phyloP scores from a whole-genome alignment of 2,329 filamentous ascomycete genomes.

The Ophiocordyceps sinensis region DNA sequence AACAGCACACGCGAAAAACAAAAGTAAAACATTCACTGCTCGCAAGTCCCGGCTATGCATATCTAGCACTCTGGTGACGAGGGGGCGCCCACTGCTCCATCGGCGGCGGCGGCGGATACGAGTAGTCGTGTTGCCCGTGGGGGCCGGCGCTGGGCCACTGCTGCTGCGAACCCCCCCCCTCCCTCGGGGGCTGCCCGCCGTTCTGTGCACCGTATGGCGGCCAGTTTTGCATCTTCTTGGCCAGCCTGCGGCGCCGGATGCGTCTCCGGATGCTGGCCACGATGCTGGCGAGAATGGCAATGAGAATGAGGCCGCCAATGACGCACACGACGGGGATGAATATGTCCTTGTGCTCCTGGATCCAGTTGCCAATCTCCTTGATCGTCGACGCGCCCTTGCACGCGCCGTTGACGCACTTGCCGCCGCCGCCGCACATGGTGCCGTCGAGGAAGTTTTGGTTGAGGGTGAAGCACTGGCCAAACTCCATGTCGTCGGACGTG shows the following conservation, averaged over 20 bases:
- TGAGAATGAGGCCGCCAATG: slow-evolving; percentile 57
- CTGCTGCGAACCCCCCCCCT: background rate
- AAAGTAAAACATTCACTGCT: background rate
- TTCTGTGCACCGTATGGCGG: slow-evolving; percentile 6
- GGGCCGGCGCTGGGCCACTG: background rate
- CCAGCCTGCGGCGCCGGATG: slow-evolving; percentile 8
- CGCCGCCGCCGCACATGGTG: slow-evolving; percentile 68
- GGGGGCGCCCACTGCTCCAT: background rate
- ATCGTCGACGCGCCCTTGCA: slow-evolving; percentile 58
- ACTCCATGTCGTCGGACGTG: slow-evolving; percentile 51
- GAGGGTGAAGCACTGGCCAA: slow-evolving; percentile 55
- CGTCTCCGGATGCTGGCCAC: slow-evolving; percentile 26
- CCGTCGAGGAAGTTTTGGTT: slow-evolving; percentile 92
- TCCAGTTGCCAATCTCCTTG: slow-evolving; percentile 61
- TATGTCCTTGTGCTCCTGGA: slow-evolving; percentile 60
- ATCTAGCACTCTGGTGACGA: slow-evolving; percentile 14
- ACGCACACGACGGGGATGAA: slow-evolving; percentile 66
- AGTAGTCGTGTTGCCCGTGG: background rate
- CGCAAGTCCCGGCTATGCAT: slow-evolving; percentile 10
- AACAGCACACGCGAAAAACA: background rate
- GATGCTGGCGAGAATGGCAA: slow-evolving; percentile 56
- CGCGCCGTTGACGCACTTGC: slow-evolving; percentile 61
- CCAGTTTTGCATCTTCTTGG: slow-evolving; percentile 14
- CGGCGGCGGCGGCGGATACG: slow-evolving; percentile 1
- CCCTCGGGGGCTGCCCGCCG: background rate